These are phyloP conservation scores for Leishmania braziliensis DNA, from an alignment of 208 protist genomes.

Conservation along the genomic window DNA sequence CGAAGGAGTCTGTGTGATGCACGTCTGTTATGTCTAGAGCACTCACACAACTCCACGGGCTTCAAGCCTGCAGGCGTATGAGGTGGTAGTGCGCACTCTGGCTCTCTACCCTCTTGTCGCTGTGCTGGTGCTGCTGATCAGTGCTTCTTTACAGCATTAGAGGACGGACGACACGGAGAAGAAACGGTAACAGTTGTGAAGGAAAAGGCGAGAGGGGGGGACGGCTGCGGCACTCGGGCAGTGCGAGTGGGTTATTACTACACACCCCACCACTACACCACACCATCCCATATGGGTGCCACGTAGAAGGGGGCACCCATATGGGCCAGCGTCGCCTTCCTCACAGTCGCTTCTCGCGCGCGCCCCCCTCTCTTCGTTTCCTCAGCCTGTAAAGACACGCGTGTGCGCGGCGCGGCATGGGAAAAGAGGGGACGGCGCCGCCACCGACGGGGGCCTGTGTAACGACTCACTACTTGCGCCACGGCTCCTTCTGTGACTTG, in stretches of 20 bases:
- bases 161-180: not conserved
- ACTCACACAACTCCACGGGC: not conserved
- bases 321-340: not conserved
- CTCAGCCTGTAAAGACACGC: not conserved
- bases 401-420: not conserved
- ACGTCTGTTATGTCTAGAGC: not conserved
- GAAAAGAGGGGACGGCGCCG: not conserved
- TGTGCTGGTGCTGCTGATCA: not conserved
- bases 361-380: not conserved
- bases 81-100: not conserved
- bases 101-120: not conserved
- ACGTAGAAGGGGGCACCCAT: not conserved
- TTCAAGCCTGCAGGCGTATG: not conserved
- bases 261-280: not conserved
- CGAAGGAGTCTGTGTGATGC: not conserved
- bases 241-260: not conserved
- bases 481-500: slow-evolving; percentile 88
- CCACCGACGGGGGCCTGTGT: not conserved
- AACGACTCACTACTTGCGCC: slow-evolving; percentile 65
- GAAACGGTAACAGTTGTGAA: not conserved
- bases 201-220: not conserved
- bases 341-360: not conserved
- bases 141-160: not conserved
- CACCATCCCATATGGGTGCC: not conserved
- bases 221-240: not conserved